These are phyloP conservation scores for Ascomycota sp. DNA, from an alignment of 2,329 filamentous ascomycete species.

Conservation along the genomic window DNA sequence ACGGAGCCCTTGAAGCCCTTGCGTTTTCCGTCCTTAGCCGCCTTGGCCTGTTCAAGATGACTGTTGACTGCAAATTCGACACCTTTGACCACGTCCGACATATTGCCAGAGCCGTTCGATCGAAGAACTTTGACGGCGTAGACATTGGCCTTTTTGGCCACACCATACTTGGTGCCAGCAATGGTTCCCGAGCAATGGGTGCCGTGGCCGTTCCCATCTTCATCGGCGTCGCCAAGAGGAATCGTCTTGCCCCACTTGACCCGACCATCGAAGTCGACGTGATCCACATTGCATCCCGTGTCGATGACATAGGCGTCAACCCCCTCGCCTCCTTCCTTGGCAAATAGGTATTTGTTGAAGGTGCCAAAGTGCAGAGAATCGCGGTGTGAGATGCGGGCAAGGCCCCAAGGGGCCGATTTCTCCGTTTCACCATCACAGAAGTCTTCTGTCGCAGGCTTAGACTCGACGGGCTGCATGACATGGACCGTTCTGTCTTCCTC, in stretches of 20 bases:
- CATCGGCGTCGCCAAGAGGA: slow-evolving; percentile 61
- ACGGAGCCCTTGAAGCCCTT: slow-evolving; percentile 98
- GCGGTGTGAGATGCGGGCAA: slow-evolving; percentile 94
- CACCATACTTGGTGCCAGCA: slow-evolving; percentile 96
- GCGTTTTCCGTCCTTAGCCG: slow-evolving; percentile 69
- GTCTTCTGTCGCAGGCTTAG: slow-evolving; percentile 17
- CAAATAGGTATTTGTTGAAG: slow-evolving; percentile 97
- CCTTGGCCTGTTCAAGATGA: slow-evolving; percentile 56
- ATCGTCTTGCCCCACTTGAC: slow-evolving; percentile 96
- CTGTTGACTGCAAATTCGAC: slow-evolving; percentile 80
- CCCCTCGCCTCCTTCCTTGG: slow-evolving; percentile 77
- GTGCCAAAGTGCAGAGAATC: slow-evolving; percentile 68
- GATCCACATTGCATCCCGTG: slow-evolving; percentile 81
- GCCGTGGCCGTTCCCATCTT: slow-evolving; percentile 93
- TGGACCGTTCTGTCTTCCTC: slow-evolving; percentile 89
- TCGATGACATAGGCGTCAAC: slow-evolving; percentile 98
- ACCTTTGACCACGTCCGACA: slow-evolving; percentile 97
- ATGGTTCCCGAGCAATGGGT: slow-evolving; percentile 98
- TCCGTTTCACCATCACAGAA: slow-evolving; percentile 42
- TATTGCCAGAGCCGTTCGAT: slow-evolving; percentile 92
- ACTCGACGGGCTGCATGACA: slow-evolving; percentile 38
- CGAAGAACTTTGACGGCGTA: slow-evolving; percentile 96
- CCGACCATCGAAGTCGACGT: slow-evolving; percentile 94
- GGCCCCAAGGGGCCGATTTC: slow-evolving; percentile 94
- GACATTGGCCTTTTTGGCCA: slow-evolving; percentile 94